phyloP scores from a whole-genome alignment of 306 rosid genomes.

The Oemleria cerasiformis region DNA sequence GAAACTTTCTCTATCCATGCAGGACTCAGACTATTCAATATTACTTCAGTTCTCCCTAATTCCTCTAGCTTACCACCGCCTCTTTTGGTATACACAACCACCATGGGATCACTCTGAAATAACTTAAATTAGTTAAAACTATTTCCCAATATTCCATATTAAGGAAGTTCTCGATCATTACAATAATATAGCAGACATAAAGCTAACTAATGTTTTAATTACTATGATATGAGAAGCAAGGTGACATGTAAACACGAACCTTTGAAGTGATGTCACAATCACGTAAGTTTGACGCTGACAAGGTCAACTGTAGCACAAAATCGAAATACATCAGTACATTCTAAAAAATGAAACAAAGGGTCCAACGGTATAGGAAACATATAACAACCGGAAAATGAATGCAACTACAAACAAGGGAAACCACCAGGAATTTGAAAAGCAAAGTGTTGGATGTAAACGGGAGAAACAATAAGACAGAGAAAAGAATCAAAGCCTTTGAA shows the following conservation, averaged over 20 bases:
- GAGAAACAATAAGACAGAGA: not conserved
- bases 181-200: not conserved
- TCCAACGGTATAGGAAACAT: not conserved
- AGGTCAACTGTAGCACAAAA: constrained; percentile 55
- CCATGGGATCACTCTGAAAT: constrained; percentile 86
- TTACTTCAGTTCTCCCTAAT: constrained; percentile 81
- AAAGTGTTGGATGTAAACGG: not conserved
- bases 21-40: constrained; percentile 65
- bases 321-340: constrained; percentile 20
- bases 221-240: not conserved
- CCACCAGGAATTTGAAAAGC: not conserved
- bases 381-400: not conserved
- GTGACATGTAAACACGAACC: constrained; percentile 18
- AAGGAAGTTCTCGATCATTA: not conserved
- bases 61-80: constrained; percentile 59
- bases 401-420: not conserved
- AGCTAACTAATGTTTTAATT: not conserved
- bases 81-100: constrained; percentile 47
- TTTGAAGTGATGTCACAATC: constrained; percentile 51
- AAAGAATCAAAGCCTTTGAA: not conserved
- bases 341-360: constrained; percentile 3
- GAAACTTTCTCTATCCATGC: constrained; percentile 68
- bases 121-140: not conserved
- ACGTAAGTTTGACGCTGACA: constrained; percentile 57
- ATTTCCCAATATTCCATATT: not conserved